Percentiles rank a stretch among this genome's conserved stretches.
Conservation (phyloP, 169 alveolate genomes). For the Theileria annulata region DNA sequence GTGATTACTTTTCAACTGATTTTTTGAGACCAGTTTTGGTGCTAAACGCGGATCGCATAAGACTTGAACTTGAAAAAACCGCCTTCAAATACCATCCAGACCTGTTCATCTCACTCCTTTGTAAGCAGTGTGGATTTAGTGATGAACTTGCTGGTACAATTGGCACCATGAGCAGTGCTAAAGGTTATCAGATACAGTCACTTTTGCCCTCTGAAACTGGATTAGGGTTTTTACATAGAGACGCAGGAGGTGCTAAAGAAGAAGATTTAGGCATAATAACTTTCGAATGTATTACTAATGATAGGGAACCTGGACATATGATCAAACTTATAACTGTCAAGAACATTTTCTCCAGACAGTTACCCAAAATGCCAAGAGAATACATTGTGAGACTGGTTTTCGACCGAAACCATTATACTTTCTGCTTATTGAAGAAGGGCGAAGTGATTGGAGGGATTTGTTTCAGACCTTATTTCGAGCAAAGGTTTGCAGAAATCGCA, state of each 20-base stretch:
- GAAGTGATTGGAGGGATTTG: constrained; percentile 98
- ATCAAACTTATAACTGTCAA: constrained; percentile 89
- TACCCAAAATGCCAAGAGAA: constrained; percentile 98
- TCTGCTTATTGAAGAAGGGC: constrained; percentile 88
- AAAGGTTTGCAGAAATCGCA: constrained; percentile 97
- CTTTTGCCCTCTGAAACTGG: constrained; percentile 88
- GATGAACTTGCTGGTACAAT: constrained; percentile 58
- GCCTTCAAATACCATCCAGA: constrained; percentile 59
- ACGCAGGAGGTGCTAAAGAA: constrained; percentile 90
- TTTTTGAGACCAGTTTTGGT: constrained; percentile 54
- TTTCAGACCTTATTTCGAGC: constrained; percentile 88
- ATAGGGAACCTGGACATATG: constrained; percentile 86
- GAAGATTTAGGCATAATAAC: constrained; percentile 87
- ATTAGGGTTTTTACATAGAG: constrained; percentile 87
- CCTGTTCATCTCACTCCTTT: constrained; percentile 49
- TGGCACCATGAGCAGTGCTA: constrained; percentile 65
- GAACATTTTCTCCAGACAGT: constrained; percentile 93
- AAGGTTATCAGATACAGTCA: constrained; percentile 69
- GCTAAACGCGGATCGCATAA: constrained; percentile 55
- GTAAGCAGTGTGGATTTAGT: constrained; percentile 63
- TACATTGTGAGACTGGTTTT: constrained; percentile 95
- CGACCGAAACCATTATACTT: constrained; percentile 95
- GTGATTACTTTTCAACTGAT: constrained; percentile 64
- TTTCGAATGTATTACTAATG: constrained; percentile 89
- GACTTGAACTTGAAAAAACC: constrained; percentile 61